Conservation (phyloP, 1,139 yeast species). For the Kodamaea arcana region DNA sequence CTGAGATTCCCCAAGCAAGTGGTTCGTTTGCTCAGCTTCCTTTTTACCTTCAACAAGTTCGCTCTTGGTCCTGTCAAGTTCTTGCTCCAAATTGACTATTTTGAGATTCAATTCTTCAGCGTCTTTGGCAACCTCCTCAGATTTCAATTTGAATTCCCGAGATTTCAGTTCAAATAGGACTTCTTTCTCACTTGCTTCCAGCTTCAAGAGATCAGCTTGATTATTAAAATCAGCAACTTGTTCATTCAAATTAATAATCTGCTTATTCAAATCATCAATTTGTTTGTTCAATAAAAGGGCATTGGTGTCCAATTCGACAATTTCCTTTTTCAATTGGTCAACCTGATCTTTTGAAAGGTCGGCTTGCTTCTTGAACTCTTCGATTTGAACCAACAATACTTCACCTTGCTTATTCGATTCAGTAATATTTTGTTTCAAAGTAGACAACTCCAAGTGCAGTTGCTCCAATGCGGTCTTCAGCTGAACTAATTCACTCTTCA, state of each 20-base stretch:
- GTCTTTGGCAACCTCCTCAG: background rate
- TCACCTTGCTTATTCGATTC: background rate
- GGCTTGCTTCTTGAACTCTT: background rate
- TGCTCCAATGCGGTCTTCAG: no score
- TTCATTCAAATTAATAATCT: background rate
- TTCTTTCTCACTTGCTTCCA: background rate
- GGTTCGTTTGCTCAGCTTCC: background rate
- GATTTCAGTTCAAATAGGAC: background rate
- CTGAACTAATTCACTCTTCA: background rate
- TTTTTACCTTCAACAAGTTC: background rate
- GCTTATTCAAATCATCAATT: background rate
- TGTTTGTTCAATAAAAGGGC: no score
- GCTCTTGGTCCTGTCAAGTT: background rate
- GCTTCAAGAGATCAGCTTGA: background rate
- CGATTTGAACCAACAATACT: background rate
- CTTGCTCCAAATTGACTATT: no score
- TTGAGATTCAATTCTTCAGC: background rate
- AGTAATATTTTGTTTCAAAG: no score
- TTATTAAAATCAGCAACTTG: background rate
- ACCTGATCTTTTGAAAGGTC: background rate
- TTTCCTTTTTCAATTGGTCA: background rate
- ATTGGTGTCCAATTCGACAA: background rate
- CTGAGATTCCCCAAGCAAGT: background rate
- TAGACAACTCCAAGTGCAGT: no score
- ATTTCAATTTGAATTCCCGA: background rate